Conservation (phyloP, 805 yeast genomes). For the Cyberlindnera meyerae region DNA sequence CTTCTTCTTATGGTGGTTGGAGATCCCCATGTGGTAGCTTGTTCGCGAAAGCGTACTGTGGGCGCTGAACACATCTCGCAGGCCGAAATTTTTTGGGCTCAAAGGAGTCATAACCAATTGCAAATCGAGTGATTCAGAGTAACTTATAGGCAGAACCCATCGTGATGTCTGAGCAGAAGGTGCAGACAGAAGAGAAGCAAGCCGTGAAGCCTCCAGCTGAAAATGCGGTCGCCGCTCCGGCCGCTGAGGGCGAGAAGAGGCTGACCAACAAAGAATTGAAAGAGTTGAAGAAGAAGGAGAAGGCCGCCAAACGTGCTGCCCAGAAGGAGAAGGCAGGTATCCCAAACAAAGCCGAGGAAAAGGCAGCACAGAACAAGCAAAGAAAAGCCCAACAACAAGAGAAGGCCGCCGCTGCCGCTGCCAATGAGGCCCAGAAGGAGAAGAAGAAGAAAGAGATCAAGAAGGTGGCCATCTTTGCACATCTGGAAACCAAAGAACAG, state of each 20-base stretch:
- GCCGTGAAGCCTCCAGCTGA: constrained; percentile 1
- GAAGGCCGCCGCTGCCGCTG: constrained; percentile 20
- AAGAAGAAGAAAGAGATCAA: constrained; percentile 41
- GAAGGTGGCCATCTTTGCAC: constrained; percentile 64
- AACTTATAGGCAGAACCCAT: too few relatives aligned
- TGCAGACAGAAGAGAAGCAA: neutral
- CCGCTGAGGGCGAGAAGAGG: constrained; percentile 25
- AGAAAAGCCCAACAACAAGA: constrained; percentile 38
- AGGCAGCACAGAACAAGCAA: constrained; percentile 30
- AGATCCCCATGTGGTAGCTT: neutral
- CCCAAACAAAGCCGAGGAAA: constrained; percentile 34
- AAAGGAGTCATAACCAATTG: too few relatives aligned
- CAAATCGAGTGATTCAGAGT: too few relatives aligned
- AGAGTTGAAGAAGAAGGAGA: constrained; percentile 81
- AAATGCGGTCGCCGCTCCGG: constrained; percentile 2
- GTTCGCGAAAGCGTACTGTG: constrained; percentile 7
- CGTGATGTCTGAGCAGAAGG: too few relatives aligned
- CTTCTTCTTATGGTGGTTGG: neutral
- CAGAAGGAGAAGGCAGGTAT: constrained; percentile 67
- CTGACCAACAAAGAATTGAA: constrained; percentile 77
- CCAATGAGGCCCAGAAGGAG: neutral
- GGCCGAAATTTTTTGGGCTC: too few relatives aligned
- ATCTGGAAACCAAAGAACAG: constrained; percentile 75
- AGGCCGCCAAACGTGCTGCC: constrained; percentile 90
- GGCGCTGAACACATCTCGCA: too few relatives aligned